Percentiles rank a stretch among this genome's conserved stretches.
These are phyloP conservation scores for Durotheca rogersii DNA, from an alignment of 495 filamentous ascomycete genomes.

Conservation along the genomic window DNA sequence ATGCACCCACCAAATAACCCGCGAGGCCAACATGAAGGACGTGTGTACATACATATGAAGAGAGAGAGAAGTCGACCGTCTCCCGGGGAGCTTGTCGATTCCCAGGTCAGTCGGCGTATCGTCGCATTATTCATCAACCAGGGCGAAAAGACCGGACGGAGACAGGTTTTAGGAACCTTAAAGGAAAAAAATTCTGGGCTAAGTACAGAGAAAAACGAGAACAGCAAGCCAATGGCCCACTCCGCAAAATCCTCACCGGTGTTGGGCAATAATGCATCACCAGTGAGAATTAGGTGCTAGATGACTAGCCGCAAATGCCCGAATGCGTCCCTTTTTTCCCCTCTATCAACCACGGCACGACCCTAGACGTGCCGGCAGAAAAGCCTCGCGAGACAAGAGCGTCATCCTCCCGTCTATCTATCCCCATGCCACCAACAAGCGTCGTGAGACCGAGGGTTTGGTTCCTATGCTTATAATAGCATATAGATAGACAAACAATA, in stretches of 20 bases:
- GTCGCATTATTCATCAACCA: not conserved
- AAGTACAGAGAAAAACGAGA: conserved; percentile 35
- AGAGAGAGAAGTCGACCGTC: too few species aligned
- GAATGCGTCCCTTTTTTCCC: conserved; percentile 34
- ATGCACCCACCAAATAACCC: too few species aligned
- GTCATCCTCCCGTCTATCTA: conserved; percentile 22
- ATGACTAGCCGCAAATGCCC: conserved; percentile 35
- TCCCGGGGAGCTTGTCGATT: too few species aligned
- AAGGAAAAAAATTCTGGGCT: conserved; percentile 35
- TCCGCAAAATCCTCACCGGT: conserved; percentile 29
- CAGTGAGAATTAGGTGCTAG: conserved; percentile 34
- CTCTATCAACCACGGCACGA: conserved; percentile 20
- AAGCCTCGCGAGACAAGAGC: conserved; percentile 27
- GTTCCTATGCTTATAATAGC: conserved; percentile 2
- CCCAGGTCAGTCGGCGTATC: too few species aligned
- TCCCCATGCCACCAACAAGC: conserved; percentile 20
- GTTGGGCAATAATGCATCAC: conserved; percentile 30
- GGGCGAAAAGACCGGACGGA: not conserved
- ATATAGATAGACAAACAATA: conserved; percentile 5
- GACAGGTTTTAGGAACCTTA: conserved; percentile 27
- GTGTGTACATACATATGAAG: too few species aligned
- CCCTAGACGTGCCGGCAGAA: conserved; percentile 20
- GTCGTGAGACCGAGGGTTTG: conserved; percentile 18
- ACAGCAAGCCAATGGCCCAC: conserved; percentile 27
- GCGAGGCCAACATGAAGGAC: too few species aligned